A percentile compares a stretch with the other conserved stretches of the same genome.
These are phyloP conservation scores for Xylaria venustula DNA, from an alignment of 495 filamentous ascomycete species.

Conservation along the genomic window DNA sequence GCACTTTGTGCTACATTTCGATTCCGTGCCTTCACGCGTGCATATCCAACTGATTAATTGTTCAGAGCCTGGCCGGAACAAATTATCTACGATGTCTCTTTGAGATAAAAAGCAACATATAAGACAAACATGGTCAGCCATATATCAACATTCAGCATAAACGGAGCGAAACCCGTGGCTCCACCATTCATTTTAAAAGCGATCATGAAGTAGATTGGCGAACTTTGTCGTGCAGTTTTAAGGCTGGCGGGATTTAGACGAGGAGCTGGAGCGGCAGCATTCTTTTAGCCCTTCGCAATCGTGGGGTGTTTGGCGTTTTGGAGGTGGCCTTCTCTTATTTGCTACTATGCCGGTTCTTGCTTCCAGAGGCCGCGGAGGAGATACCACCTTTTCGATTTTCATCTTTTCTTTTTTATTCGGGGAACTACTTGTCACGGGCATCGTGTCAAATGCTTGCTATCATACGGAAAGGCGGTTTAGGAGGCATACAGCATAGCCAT, in stretches of 20 bases:
- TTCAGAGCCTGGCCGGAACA: background rate
- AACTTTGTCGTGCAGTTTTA: background rate
- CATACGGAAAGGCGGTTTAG: background rate
- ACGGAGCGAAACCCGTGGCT: background rate
- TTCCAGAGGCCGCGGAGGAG: conserved; percentile 30
- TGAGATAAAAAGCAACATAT: background rate
- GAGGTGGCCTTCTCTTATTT: conserved; percentile 2
- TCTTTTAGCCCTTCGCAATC: background rate
- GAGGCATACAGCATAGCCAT: background rate
- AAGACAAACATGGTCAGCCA: background rate
- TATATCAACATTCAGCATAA: conserved; percentile 4
- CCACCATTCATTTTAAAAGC: background rate
- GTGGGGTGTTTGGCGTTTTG: background rate
- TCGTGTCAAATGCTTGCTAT: background rate
- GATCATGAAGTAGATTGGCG: background rate
- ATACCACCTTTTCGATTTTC: conserved; percentile 29
- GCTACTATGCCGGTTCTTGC: background rate
- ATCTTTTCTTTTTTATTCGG: background rate
- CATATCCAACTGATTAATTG: background rate
- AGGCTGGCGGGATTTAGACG: background rate
- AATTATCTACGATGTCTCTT: background rate
- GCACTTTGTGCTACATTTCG: background rate
- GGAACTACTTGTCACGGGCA: background rate
- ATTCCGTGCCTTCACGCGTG: conserved; percentile 1
- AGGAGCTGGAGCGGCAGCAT: conserved; percentile 5